Base-by-base conservation (phyloP, 192 early-diverging fungal genomes). In the Helicostylum pulchrum region DNA sequence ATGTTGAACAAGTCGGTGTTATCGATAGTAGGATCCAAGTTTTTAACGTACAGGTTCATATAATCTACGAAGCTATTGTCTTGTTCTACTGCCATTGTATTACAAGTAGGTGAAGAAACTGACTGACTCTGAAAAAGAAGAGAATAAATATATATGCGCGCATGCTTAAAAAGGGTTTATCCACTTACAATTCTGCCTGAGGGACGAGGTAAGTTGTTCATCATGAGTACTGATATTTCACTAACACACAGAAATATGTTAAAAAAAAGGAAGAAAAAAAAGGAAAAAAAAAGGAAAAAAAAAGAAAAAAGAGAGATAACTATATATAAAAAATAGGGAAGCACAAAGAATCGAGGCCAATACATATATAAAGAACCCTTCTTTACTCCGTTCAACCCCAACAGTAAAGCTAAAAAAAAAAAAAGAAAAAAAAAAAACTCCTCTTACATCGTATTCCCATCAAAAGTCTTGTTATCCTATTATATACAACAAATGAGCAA, bases 31-130 rank as follows among this genome's bases (percentile, higher is more conserved):
- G 88, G 75, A 80, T 95, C 93, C 46, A 97, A 77, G 84, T 97
- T 97, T 81, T 97, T 97, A 83, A 97, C 95, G 77, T 94, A 97
- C 62, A 97, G 88, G 78, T 97, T 97, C 65, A 90, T 65, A 26
- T 67, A 67, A 54, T 78, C 77, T 2, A 78, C 70, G 23, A 62
- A 39, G 11, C 70, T 78, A n/a, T 49, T 56, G 73, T n/a, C 14
- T 31, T 19, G 14, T 53, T 64, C 60, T 45, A 19, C 39, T 23
- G 17, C 11, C 15, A 36, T 19, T 15, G 12, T 48, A 48, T 5
- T 15, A 4, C 6, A 19, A 1, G 46, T 19, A 43, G 43, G 43
- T 65, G 20, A 20, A 26, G 57, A 45, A 44, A 45, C 10, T 11
- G 57, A 44, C 20, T 45, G 36, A 19, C 56, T 50, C 63, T 58